phyloP scores from a whole-genome alignment of 2,329 filamentous ascomycete genomes.

The Macrophomina tecta region DNA sequence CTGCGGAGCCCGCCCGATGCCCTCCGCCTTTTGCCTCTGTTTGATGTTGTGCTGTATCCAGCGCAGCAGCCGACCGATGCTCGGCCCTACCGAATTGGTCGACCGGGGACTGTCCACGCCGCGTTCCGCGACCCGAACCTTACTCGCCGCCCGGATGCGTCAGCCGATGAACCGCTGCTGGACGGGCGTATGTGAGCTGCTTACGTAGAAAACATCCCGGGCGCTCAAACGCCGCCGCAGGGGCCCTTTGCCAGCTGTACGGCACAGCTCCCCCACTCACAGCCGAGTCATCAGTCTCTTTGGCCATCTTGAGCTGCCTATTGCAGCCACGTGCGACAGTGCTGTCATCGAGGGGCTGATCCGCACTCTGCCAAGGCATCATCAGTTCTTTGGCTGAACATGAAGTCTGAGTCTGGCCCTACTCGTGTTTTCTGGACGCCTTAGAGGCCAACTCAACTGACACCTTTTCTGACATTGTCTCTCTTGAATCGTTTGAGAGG shows the following conservation, averaged over 20 bases:
- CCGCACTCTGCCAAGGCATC: no score
- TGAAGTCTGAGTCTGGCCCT: no score
- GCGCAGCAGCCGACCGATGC: background rate
- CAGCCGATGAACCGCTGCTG: no score
- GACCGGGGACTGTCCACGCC: background rate
- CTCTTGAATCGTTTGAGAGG: no score
- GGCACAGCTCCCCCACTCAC: background rate
- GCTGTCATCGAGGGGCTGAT: no score
- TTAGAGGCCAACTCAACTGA: no score
- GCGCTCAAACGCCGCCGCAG: background rate
- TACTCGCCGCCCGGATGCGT: background rate
- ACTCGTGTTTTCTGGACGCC: no score
- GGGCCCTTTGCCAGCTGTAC: constrained; percentile 4
- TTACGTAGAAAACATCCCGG: background rate
- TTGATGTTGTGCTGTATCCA: background rate
- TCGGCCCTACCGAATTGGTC: background rate
- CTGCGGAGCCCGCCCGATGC: no score
- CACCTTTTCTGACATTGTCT: no score
- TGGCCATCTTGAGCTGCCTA: background rate
- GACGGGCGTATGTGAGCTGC: background rate
- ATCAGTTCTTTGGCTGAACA: no score
- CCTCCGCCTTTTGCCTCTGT: no score
- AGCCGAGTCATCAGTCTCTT: no score
- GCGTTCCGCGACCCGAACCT: background rate
- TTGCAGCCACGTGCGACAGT: background rate